Base-by-base conservation (phyloP, 306 rosid species). In the Ammopiptanthus mongolicus region DNA sequence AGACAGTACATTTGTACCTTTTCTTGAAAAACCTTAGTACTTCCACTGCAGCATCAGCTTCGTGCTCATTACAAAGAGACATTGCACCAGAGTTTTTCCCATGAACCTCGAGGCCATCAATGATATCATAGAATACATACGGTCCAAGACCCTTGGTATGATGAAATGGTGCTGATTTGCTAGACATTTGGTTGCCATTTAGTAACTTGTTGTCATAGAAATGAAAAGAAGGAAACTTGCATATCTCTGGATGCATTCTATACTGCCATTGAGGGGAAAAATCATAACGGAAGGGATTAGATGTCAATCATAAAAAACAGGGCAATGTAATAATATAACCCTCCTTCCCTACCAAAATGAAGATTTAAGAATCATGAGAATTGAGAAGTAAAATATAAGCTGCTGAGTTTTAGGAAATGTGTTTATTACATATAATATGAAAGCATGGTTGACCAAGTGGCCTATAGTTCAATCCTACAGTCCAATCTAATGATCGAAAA, bases 171-270 rank as follows among this genome's bases (percentile, higher is more conserved):
- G 96, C 91, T 74, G 90, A 80, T 80, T 94, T 91, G 83, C 80
- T 69, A 52, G 89, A 87, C 84, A 91, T 88, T 73, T 80, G 74
- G 66, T 82, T 83, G 18, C 98, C 98, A 80, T 88, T 94, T 61
- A 91, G 86, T 84, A 94, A 84, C 65, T 91, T 90, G 78, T 87
- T 80, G 70, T 94, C 96, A 82, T 94, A 94, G 74, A 94, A 94
- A 79, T 94, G 98, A 86, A 82, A 36, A 52, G 98, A 91, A 66
- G 98, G 98, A 81, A 94, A 94, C 80, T 41, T 84, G 86, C 96
- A 90, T 80, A 94, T 94, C 81, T 91, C 97, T 25, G 98, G 97
- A 79, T 94, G 96, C 98, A 94, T 94, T 78, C 98, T 90, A 90
- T 94, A 94, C 98, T 94, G 98, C 82, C 74, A 82, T 67, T 64